Conservation (phyloP, 2,329 filamentous ascomycete species). For the Plenodomus biglobosus region DNA sequence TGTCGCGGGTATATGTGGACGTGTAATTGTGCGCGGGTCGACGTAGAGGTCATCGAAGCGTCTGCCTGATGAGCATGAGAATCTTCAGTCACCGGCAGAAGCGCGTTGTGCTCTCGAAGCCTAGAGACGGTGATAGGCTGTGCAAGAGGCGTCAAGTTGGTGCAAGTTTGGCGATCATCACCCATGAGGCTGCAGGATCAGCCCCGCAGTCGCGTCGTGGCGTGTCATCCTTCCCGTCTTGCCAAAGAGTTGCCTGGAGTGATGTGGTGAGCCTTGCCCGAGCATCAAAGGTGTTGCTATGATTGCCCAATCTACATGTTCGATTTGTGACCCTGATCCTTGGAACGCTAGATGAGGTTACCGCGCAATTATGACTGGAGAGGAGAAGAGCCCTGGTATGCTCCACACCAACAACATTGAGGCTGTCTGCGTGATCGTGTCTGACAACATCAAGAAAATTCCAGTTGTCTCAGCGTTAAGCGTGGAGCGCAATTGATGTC, state of each 20-base stretch:
- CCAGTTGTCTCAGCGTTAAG: constrained; percentile 30
- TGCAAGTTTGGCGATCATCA: constrained; percentile 20
- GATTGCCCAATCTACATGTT: constrained; percentile 2
- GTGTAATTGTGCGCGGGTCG: constrained; percentile 5
- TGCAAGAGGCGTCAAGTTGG: constrained; percentile 15
- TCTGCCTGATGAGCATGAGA: constrained; percentile 36
- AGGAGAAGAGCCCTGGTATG: constrained; percentile 36
- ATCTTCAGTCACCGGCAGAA: constrained; percentile 27
- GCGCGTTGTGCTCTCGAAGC: constrained; percentile 24
- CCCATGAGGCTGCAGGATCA: constrained; percentile 14
- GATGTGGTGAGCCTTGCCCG: background rate
- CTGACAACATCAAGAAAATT: background rate
- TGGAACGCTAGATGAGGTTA: constrained; percentile 6
- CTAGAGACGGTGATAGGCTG: constrained; percentile 17
- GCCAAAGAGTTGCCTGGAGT: background rate
- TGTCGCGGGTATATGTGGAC: constrained; percentile 4
- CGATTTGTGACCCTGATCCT: constrained; percentile 17
- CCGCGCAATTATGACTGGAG: constrained; percentile 28
- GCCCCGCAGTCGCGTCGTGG: constrained; percentile 7
- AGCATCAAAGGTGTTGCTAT: constrained; percentile 1
- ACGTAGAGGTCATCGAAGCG: constrained; percentile 30
- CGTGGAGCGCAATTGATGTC: constrained; percentile 26
- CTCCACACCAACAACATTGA: background rate
- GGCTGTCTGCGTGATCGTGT: background rate
- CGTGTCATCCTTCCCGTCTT: constrained; percentile 3